These are phyloP conservation scores for Venturia effusa DNA, from an alignment of 2,329 filamentous ascomycete species.

Conservation along the genomic window DNA sequence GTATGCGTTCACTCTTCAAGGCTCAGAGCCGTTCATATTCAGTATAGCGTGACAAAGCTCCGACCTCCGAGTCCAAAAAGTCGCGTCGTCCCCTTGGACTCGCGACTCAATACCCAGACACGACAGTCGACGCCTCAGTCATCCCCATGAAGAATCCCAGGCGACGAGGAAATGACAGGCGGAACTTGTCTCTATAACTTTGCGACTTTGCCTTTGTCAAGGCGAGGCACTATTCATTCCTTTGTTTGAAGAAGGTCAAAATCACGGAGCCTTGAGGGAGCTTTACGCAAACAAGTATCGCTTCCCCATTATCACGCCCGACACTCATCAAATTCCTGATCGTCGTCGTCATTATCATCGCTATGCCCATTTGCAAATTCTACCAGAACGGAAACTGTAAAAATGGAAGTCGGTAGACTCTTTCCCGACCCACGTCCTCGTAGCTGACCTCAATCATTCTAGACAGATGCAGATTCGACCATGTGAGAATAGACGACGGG, in stretches of 20 bases:
- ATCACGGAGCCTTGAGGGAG: too few relatives aligned
- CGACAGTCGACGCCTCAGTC: too few relatives aligned
- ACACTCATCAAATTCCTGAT: too few relatives aligned
- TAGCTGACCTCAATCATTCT: slow-evolving; percentile 12
- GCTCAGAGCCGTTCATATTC: neutral
- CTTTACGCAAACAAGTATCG: too few relatives aligned
- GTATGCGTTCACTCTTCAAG: too few relatives aligned
- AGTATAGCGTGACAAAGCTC: neutral
- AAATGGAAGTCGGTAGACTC: slow-evolving; percentile 44
- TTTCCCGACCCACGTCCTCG: neutral
- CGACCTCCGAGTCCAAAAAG: neutral
- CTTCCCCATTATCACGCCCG: too few relatives aligned
- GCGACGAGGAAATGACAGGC: too few relatives aligned
- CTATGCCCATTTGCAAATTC: slow-evolving; percentile 48
- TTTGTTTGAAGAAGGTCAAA: neutral
- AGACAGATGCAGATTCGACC: slow-evolving; percentile 51
- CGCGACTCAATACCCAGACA: too few relatives aligned
- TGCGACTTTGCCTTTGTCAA: neutral
- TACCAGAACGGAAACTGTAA: slow-evolving; percentile 55
- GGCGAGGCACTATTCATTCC: neutral
- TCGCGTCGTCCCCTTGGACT: neutral
- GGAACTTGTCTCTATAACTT: neutral
- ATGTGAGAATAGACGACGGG: slow-evolving; percentile 29
- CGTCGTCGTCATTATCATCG: neutral
- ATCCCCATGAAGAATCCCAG: too few relatives aligned